Conservation (phyloP, 345 rosid genomes). For the Psidium friedrichsthalianum region DNA sequence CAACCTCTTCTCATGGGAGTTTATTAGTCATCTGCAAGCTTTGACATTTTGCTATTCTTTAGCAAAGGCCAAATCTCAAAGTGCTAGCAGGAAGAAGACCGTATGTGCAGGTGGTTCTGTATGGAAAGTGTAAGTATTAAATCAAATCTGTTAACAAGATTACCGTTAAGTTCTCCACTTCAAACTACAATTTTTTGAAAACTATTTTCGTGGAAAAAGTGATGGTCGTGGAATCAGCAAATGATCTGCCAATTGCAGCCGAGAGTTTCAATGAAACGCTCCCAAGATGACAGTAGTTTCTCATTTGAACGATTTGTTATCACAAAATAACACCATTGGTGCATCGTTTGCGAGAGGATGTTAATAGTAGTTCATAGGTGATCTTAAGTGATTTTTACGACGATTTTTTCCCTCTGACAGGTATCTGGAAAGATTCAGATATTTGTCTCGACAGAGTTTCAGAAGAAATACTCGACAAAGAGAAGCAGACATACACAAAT, state of each 20-base stretch:
- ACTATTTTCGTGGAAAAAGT: background rate
- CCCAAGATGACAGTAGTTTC: background rate
- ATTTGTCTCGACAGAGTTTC: no score
- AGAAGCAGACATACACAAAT: no score
- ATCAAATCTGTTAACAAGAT: background rate
- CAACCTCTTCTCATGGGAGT: no score
- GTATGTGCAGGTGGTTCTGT: background rate
- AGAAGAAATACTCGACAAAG: no score
- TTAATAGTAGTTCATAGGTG: no score
- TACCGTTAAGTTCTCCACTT: background rate
- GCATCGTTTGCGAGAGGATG: no score
- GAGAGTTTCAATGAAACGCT: background rate
- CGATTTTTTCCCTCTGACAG: no score
- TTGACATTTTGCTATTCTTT: background rate
- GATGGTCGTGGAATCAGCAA: background rate
- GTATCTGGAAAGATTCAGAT: no score
- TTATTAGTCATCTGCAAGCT: slow-evolving; percentile 5
- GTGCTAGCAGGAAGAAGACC: background rate
- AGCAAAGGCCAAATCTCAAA: background rate
- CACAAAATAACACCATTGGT: background rate
- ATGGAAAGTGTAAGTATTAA: no score
- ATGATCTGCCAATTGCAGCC: background rate
- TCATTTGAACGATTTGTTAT: background rate
- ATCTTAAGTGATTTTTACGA: no score
- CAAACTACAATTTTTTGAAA: no score